Conservation (phyloP, 257 asterid species). For the Mentha longifolia region DNA sequence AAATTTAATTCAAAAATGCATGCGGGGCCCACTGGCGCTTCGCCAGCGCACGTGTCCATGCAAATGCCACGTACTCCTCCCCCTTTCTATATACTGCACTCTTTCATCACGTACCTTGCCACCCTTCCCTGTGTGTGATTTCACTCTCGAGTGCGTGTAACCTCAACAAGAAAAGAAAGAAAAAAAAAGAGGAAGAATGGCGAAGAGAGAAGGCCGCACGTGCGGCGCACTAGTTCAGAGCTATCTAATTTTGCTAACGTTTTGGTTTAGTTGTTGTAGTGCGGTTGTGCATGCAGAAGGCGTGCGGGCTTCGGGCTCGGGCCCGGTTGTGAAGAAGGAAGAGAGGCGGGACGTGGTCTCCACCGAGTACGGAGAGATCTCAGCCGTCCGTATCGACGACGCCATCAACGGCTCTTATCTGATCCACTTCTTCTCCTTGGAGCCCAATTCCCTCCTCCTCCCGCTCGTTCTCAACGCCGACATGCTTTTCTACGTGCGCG, state of each 20-base stretch:
- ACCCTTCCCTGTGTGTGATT: not conserved
- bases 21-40: too few relatives aligned
- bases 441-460: constrained; percentile 65
- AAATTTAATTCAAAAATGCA: not conserved
- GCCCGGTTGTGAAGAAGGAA: constrained; percentile 47
- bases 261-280: not conserved
- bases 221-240: not conserved
- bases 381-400: constrained; percentile 50
- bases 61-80: constrained; percentile 61
- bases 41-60: constrained; percentile 49
- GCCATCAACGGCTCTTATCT: constrained; percentile 49
- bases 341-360: constrained; percentile 42
- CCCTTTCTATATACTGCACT: not conserved
- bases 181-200: too few relatives aligned
- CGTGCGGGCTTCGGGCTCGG: constrained; percentile 26
- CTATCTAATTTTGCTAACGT: not conserved
- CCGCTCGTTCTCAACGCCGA: constrained; percentile 66
- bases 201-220: not conserved
- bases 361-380: constrained; percentile 61
- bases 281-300: not conserved
- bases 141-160: not conserved
- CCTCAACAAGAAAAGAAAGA: too few relatives aligned
- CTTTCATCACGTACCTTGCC: too few relatives aligned
- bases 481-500: constrained; percentile 73
- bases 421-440: constrained; percentile 67